Percentiles rank a stretch among this genome's conserved stretches.
Conservation (phyloP, 768 basidiomycete species). For the Tulasnella calospora region DNA sequence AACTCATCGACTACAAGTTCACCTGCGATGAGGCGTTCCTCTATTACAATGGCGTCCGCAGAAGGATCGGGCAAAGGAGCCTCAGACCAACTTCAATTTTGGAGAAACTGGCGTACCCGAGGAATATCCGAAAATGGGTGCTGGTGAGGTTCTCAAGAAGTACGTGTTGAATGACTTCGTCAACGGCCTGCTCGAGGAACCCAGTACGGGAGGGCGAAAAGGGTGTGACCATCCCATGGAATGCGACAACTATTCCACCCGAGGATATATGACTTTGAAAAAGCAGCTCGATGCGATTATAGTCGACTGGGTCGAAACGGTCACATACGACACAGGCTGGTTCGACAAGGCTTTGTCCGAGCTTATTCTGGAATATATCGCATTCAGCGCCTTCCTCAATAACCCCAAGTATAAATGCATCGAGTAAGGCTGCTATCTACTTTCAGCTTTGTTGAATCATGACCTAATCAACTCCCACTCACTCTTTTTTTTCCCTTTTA, state of each 20-base stretch:
- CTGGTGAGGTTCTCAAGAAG: neutral
- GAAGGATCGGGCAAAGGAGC: no score
- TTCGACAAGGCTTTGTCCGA: constrained; percentile 2
- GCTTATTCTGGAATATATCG: neutral
- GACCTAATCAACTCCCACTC: neutral
- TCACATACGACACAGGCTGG: neutral
- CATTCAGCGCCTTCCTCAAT: neutral
- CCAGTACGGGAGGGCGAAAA: neutral
- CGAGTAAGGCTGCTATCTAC: constrained; percentile 28
- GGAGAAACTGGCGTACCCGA: no score
- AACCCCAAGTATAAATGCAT: constrained; percentile 31
- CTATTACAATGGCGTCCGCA: constrained; percentile 3
- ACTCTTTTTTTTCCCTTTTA: neutral
- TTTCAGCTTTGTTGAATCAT: neutral
- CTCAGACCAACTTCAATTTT: no score
- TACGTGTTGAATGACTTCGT: neutral
- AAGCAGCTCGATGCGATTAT: neutral
- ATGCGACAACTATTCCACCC: constrained; percentile 5
- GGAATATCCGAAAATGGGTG: neutral
- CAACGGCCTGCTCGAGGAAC: neutral
- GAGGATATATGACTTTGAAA: constrained; percentile 6
- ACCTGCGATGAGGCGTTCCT: neutral
- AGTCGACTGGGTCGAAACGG: constrained; percentile 3
- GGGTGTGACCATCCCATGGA: neutral
- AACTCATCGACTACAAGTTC: constrained; percentile 2